phyloP scores from a whole-genome alignment of 768 basidiomycete genomes.

The Serendipita vermifera region DNA sequence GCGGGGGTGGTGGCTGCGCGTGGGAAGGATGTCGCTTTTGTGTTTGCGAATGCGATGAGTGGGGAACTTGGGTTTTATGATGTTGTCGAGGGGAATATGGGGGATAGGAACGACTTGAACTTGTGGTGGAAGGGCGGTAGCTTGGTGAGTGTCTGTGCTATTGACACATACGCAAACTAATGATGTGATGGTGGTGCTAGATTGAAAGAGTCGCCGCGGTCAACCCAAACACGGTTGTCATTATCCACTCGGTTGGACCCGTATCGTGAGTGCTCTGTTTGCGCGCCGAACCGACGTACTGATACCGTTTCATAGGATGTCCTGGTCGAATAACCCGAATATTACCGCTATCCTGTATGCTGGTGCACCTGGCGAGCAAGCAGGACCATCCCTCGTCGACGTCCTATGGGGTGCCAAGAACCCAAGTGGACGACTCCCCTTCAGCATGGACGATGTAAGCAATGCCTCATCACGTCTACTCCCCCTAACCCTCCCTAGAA shows the following conservation, averaged over 20 bases:
- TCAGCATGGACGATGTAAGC: constrained; percentile 25
- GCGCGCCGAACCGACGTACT: not conserved
- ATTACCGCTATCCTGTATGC: constrained; percentile 48
- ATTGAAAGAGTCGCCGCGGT: constrained; percentile 17
- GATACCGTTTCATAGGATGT: constrained; percentile 28
- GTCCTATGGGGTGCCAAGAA: constrained; percentile 29
- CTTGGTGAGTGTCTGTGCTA: constrained; percentile 7
- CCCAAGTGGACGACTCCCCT: constrained; percentile 26
- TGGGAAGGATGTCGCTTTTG: constrained; percentile 17
- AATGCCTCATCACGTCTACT: constrained; percentile 22
- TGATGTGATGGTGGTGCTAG: not conserved
- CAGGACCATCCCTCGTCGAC: constrained; percentile 28
- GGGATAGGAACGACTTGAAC: constrained; percentile 15
- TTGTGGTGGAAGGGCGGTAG: constrained; percentile 14
- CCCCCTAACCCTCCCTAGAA: constrained; percentile 10
- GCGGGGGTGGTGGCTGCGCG: not conserved
- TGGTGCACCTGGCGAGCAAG: constrained; percentile 31
- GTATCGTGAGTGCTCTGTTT: constrained; percentile 24
- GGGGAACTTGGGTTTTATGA: constrained; percentile 12
- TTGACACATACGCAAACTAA: not conserved
- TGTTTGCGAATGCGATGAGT: constrained; percentile 18
- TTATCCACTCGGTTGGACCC: constrained; percentile 51
- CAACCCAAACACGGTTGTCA: constrained; percentile 48
- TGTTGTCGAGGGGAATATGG: constrained; percentile 15
- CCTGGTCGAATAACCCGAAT: constrained; percentile 62